phyloP scores from a whole-genome alignment of 2,329 filamentous ascomycete genomes.

The Thelonectria discophora region DNA sequence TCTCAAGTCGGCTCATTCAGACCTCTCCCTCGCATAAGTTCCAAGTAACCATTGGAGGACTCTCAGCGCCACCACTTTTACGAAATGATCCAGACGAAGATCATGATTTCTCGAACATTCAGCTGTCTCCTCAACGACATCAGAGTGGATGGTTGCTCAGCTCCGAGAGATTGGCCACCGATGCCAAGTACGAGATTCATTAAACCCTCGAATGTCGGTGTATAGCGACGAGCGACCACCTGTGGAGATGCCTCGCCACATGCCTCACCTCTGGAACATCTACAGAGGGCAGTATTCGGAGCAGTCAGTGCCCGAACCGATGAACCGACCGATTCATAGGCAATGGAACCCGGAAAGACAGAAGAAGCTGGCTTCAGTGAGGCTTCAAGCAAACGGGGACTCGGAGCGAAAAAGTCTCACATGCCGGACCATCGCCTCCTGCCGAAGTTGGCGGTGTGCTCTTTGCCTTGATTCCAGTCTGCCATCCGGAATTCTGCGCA shows the following conservation, averaged over 20 bases:
- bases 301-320: background rate
- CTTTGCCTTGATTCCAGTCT: constrained; percentile 3
- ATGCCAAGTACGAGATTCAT: background rate
- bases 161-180: background rate
- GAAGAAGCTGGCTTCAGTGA: background rate
- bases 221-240: background rate
- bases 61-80: background rate
- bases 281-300: background rate
- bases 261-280: background rate
- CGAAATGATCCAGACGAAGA: background rate
- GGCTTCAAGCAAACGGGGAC: background rate
- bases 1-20: background rate
- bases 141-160: background rate
- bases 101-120: background rate
- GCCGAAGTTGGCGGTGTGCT: background rate
- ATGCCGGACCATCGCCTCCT: background rate
- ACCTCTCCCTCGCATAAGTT: background rate
- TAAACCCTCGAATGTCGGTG: background rate
- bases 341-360: constrained; percentile 1
- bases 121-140: too few relatives aligned
- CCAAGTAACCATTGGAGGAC: background rate
- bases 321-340: background rate
- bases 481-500: constrained; percentile 37
- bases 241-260: background rate
- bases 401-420: background rate